Base-by-base conservation (phyloP, 495 filamentous ascomycete genomes). In the Apodospora peruviana region DNA sequence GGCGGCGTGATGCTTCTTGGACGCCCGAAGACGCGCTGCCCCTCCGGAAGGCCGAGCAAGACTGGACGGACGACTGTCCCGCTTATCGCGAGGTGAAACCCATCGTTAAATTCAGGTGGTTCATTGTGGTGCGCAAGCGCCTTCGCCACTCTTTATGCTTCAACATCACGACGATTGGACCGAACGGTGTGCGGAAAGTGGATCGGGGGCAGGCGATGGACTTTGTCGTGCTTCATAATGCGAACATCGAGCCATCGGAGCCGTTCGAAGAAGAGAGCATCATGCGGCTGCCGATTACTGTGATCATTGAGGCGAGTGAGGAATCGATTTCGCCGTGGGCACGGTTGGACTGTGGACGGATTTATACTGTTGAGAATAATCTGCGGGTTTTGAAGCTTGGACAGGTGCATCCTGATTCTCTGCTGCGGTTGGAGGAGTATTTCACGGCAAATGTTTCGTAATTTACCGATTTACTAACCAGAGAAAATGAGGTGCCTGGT, bases 301-400 rank as follows among this genome's bases (percentile, higher is more conserved):
- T 68, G 2, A 64, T 68, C 1, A 54, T 66, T 19, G 65, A 68
- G 46, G 55, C 62, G 2, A 45, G 27, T 1, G 47, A 57, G 32
- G 49, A 61, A 46, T 61, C 47, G 21, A 62, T 68, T 21, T 53
- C 60, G 21, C 65, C 65, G 2, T 11, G 55, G 16, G 65, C 65
- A 43, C 43, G 65, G 23, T 38, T 68, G 21, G 65, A 68, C 41
- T 62, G 56, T 11, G 50, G 56, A 1, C 45, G 65, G 19, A 38
- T 66, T 4, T 68, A 62, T 36, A 68, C 65, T 1, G 62, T 68
- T 19, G 60, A 68, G 50, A 52, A 68, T 8, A 48, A 57, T 22
- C 25, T 66, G 43, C 43, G 22, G 41, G 58, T 64, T 0, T 46
- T 59, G 48, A 68, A 68, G 51, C 45, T 66, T 38, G 65, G 65